phyloP scores from a whole-genome alignment of 2,329 filamentous ascomycete species.

The Trichoderma polysporum region DNA sequence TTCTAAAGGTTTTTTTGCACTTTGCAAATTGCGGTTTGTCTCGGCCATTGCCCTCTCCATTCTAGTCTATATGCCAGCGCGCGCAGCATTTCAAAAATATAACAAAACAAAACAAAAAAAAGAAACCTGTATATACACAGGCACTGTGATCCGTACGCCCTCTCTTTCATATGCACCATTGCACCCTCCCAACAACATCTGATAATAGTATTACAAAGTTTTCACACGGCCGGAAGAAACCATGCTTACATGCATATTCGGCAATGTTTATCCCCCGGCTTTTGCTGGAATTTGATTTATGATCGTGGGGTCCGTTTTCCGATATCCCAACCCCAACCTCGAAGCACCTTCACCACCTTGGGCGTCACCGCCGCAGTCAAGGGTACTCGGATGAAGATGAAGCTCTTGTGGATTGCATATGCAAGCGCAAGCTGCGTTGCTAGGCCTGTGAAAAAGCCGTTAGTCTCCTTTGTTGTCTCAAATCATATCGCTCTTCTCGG shows the following conservation, averaged over 20 bases:
- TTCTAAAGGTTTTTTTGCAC: not conserved
- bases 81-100: not conserved
- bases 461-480: slow-evolving; percentile 24
- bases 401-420: slow-evolving; percentile 96
- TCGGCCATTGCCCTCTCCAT: not conserved
- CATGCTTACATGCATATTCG: slow-evolving; percentile 7
- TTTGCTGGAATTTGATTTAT: not conserved
- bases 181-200: not conserved
- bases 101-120: not conserved
- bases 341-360: slow-evolving; percentile 86
- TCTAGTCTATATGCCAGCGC: not conserved
- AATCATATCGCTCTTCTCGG: not conserved
- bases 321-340: slow-evolving; percentile 92
- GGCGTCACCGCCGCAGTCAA: slow-evolving; percentile 87
- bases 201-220: slow-evolving; percentile 10
- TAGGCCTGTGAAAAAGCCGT: slow-evolving; percentile 47
- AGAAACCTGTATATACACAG: not conserved
- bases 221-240: not conserved
- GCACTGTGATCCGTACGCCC: not conserved
- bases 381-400: slow-evolving; percentile 94
- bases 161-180: not conserved
- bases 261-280: not conserved
- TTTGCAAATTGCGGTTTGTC: not conserved
- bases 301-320: slow-evolving; percentile 60
- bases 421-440: slow-evolving; percentile 86